Conservation (phyloP, 2,329 filamentous ascomycete species). For the Apiospora marii region DNA sequence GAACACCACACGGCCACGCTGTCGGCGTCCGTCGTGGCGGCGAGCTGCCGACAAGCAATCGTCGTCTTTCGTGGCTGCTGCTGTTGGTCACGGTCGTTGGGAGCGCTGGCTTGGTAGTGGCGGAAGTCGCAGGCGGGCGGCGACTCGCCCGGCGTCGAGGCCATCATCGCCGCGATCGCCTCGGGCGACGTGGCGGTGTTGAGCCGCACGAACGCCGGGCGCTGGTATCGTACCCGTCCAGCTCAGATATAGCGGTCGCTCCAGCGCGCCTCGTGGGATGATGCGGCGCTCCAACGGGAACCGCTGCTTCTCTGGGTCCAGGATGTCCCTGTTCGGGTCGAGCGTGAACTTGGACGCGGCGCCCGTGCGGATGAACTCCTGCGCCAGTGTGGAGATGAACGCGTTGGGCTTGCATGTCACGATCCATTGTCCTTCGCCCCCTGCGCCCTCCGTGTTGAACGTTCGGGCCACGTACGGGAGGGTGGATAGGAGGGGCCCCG, state of each 20-base stretch:
- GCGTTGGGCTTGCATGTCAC: background rate
- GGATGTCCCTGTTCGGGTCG: background rate
- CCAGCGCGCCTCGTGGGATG: background rate
- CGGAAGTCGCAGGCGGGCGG: background rate
- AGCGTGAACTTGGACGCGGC: background rate
- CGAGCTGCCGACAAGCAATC: background rate
- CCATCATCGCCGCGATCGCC: background rate
- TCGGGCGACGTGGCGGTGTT: background rate
- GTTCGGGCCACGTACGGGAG: background rate
- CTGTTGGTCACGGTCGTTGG: background rate
- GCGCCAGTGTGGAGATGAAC: background rate
- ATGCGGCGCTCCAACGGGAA: background rate
- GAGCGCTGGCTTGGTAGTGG: background rate
- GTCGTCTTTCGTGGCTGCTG: background rate
- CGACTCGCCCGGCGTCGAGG: too few species aligned
- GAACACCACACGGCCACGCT: background rate
- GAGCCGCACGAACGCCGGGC: too few species aligned
- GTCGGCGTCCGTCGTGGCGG: constrained; percentile 12
- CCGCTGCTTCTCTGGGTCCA: too few species aligned
- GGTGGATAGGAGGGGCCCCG: background rate
- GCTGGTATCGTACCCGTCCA: background rate
- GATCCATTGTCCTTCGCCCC: background rate
- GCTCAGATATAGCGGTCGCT: background rate
- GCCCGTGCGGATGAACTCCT: background rate
- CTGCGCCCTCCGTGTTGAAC: background rate